Base-by-base conservation (phyloP, 2,329 filamentous ascomycete species). In the Tolypocladium inflatum region DNA sequence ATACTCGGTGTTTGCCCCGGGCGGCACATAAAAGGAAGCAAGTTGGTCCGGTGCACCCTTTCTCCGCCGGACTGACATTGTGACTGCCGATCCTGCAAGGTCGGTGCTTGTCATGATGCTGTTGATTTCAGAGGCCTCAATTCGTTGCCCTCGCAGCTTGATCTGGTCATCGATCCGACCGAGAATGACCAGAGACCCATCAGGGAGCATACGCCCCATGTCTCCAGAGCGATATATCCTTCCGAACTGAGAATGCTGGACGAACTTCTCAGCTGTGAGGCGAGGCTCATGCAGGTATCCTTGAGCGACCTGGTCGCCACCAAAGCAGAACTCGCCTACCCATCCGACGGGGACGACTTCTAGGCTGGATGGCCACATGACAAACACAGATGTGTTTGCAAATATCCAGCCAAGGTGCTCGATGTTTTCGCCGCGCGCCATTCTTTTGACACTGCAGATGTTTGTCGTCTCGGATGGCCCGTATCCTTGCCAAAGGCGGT, bases 391-490 rank as follows among this genome's bases (percentile, higher is more conserved):
- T 0, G 89, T 95, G 60, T 93, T 96, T 11, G 78, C 74, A 35
- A 96, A 83, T 0, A 85, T 81, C 59, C 77, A 79, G 0, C 92
- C 92, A n/a, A 96, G 84, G 63, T 92, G 91, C 60, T 86, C 86
- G 55, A 89, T 82, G 23, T 80, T 73, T 64, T 91, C 83, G 0
- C 75, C 72, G 0, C 64, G 63, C 0, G 74, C 71, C 68, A 93
- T 85, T 43, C 80, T 77, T 60, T 86, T 86, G 10, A 93, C 81
- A 0, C 88, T 91, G 71, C 90, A 95, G 23, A 96, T 91, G 63
- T 96, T 95, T 1, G 90, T 95, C 0, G 88, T 91, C 70, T 95
- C 91, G 0, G 88, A 90, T 0, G 91, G 90, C 0, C 90, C 90
- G 62, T 96, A 96, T 0, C 83, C 91, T 75, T 94, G 88, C 68